A percentile compares a stretch with the other conserved stretches of the same genome.
phyloP scores from a whole-genome alignment of 495 filamentous ascomycete genomes.

The Evansstolkia leycettana region DNA sequence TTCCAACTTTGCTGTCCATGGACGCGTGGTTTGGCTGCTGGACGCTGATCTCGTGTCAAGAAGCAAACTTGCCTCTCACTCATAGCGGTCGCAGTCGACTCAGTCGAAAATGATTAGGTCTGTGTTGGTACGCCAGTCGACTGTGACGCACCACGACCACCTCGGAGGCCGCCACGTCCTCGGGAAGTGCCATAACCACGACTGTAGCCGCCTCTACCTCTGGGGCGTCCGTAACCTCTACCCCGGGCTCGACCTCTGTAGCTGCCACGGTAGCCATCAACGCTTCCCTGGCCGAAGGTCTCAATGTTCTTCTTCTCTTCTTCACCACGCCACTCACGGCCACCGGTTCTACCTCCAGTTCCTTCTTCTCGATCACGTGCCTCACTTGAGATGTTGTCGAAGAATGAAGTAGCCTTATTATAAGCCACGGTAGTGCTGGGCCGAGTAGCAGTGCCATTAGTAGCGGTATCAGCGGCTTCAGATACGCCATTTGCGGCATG shows the following conservation, averaged over 20 bases:
- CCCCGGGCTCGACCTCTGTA: conserved; percentile 58
- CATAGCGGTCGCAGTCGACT: too few relatives aligned
- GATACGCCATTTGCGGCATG: conserved; percentile 18
- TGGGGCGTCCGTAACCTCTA: conserved; percentile 39
- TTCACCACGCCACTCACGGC: conserved; percentile 84
- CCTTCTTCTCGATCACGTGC: conserved; percentile 77
- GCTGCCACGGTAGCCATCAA: conserved; percentile 74
- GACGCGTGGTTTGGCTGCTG: too few relatives aligned
- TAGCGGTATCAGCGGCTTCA: conserved; percentile 17
- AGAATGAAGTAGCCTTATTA: conserved; percentile 79
- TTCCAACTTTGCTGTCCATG: too few relatives aligned
- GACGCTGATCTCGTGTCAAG: too few relatives aligned
- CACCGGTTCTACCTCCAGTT: conserved; percentile 50
- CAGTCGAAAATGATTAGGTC: background rate
- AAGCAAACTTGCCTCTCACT: too few relatives aligned
- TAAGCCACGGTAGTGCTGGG: conserved; percentile 39
- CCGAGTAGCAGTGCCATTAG: conserved; percentile 20
- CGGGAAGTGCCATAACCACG: conserved; percentile 34
- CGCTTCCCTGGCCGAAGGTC: conserved; percentile 96
- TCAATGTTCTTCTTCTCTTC: conserved; percentile 94
- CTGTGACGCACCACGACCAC: conserved; percentile 26
- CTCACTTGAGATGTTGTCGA: conserved; percentile 95
- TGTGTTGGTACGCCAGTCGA: conserved; percentile 31
- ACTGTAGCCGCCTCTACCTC: conserved; percentile 42
- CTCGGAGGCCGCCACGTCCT: conserved; percentile 24